phyloP scores from a whole-genome alignment of 164 flowering plant species.

The Warburgia ugandensis region DNA sequence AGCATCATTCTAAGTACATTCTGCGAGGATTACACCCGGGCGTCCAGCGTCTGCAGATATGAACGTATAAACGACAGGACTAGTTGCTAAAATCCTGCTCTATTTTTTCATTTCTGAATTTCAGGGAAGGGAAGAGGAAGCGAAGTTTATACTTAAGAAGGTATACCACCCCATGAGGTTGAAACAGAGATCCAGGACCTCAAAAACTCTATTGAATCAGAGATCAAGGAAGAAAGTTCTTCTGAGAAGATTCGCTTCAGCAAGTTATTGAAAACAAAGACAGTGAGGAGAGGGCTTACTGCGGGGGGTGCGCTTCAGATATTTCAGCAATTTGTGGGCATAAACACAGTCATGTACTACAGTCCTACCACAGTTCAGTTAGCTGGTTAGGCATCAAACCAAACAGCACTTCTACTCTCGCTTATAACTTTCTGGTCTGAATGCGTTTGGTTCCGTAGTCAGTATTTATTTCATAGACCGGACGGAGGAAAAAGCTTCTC shows the following conservation, averaged over 20 bases:
- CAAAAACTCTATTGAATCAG: constrained; percentile 39
- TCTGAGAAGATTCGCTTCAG: constrained; percentile 27
- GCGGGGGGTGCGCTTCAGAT: constrained; percentile 64
- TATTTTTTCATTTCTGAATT: background rate
- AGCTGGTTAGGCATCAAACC: constrained; percentile 62
- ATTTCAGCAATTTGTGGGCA: constrained; percentile 72
- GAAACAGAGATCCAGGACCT: constrained; percentile 43
- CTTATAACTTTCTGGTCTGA: constrained; percentile 60
- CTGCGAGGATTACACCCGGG: no score
- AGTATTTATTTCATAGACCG: constrained; percentile 60
- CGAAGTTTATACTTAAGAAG: constrained; percentile 32
- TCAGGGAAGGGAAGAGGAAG: constrained; percentile 55
- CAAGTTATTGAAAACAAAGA: constrained; percentile 30
- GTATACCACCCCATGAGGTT: constrained; percentile 48
- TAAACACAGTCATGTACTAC: constrained; percentile 74
- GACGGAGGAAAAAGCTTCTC: constrained; percentile 55
- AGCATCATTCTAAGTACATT: no score
- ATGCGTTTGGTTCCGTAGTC: constrained; percentile 50
- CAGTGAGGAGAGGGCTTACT: constrained; percentile 43
- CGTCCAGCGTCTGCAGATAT: background rate
- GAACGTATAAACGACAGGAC: no score
- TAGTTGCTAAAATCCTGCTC: no score
- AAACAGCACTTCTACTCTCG: constrained; percentile 54
- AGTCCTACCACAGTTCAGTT: constrained; percentile 62
- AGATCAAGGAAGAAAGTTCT: constrained; percentile 28